These are phyloP conservation scores for Exophiala calicioides DNA, from an alignment of 2,329 filamentous ascomycete genomes.

Conservation along the genomic window DNA sequence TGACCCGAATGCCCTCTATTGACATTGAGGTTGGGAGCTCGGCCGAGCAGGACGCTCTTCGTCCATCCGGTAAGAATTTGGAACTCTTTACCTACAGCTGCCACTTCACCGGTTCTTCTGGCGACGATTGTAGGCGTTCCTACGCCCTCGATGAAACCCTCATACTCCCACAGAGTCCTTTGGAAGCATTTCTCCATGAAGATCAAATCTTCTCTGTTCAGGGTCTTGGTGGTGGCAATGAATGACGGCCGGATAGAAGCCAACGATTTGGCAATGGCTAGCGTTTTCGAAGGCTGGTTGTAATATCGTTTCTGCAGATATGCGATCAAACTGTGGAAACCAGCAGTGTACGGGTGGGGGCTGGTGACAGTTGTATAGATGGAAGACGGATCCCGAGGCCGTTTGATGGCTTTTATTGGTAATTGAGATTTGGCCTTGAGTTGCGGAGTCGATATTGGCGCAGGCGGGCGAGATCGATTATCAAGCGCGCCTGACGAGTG, in stretches of 20 bases:
- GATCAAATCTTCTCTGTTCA: conserved; percentile 84
- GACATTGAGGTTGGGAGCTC: conserved; percentile 82
- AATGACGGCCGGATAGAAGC: conserved; percentile 90
- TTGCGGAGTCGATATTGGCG: conserved; percentile 45
- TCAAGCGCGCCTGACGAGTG: conserved; percentile 29
- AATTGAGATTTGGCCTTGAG: conserved; percentile 41
- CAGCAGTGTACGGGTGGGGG: conserved; percentile 86
- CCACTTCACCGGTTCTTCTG: conserved; percentile 90
- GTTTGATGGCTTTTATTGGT: conserved; percentile 42
- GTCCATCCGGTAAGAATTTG: conserved; percentile 94
- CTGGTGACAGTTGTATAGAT: conserved; percentile 89
- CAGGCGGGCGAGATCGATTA: conserved; percentile 38
- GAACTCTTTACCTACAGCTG: conserved; percentile 93
- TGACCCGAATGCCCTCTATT: conserved; percentile 62
- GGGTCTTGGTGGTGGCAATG: conserved; percentile 84
- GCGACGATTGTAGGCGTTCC: conserved; percentile 91
- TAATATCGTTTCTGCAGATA: conserved; percentile 74
- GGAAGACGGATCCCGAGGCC: conserved; percentile 70
- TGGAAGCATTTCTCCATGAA: conserved; percentile 99
- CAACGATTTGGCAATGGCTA: conserved; percentile 83
- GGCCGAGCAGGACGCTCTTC: conserved; percentile 82
- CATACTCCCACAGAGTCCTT: conserved; percentile 86
- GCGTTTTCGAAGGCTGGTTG: conserved; percentile 66
- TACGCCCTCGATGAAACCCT: conserved; percentile 85
- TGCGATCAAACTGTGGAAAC: conserved; percentile 84